Evolutionary conservation across 83 land plant genomes (phyloP), one percentile per base, ranked within the genome.

Genomic region (Isoetes engelmannii): DNA sequence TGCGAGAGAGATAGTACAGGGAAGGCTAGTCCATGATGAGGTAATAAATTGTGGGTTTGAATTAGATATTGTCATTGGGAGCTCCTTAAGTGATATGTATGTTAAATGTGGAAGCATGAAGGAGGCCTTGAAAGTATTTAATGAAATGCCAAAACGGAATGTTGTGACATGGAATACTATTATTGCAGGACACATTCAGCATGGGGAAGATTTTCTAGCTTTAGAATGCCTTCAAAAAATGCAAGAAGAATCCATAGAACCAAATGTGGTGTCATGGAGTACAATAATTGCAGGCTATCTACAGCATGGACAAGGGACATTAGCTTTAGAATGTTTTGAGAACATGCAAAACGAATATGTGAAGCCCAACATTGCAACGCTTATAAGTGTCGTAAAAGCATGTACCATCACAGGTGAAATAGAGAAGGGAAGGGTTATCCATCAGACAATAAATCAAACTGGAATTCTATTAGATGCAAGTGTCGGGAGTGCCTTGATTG

Each of bases 261-360:
- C 61, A 67, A 53, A 67, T 72, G 46, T 73, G 48, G 44, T 81
- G 47, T 57, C 82, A 3, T 86, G 89, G 89, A 78, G 77, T 21
- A 76, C 83, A 1, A 63, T 86, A 77, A 79, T 86, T 28, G 37
- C 37, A 28, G 37, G 37, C 37, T 28, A 28, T 28, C 2, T 28
- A 28, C 37, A 28, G 37, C 37, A 28, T 28, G 37, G 37, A 28
- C 37, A 28, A 28, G 37, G 37, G 37, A 28, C 37, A 28, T 28
- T 28, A 28, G 37, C 37, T 28, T 28, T 28, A 28, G 37, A 28
- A 28, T 28, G 37, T 28, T 28, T 28, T 28, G 37, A 28, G 37
- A 28, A 28, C 37, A 28, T 28, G 37, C 37, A 28, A 28, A 28
- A 28, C 0, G 37, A 28, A 28, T 28, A 28, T 28, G 37, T 28